Evolutionary conservation across 2,329 filamentous ascomycete genomes (phyloP), one percentile per base, ranked within the genome.

Genomic region (Cladosporium sphaerospermum): DNA sequence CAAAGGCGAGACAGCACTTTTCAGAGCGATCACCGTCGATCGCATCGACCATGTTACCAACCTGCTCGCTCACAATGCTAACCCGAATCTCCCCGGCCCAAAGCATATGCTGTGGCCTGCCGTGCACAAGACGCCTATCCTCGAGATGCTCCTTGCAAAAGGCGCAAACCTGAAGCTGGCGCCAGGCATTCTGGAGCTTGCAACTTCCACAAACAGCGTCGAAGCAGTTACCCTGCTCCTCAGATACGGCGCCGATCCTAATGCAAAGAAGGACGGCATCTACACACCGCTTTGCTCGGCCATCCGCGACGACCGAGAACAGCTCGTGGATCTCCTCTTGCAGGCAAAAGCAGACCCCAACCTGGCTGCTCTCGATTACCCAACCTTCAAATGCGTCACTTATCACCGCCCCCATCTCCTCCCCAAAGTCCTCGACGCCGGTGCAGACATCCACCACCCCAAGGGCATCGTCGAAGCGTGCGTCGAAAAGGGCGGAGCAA

Each of bases 281-380:
- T 87, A 84, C 67, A 86, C 84, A 0, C 83, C 84, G 0, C 72
- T 87, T 0, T 86, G 84, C 69, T 81, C 83, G 0, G 76, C 83
- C 0, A 86, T 87, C 57, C 81, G 84, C 18, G 84, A 87, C 66
- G 79, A 86, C 63, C 76, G 79, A 45, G 64, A 71, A 18, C 81
- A 85, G 11, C 81, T 87, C 36, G 75, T 87, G 46, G 71, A 78
- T 11, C 76, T 85, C 10, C 74, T 87, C 69, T 73, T 80, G 31
- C 69, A 70, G 41, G 72, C 76, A 32, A 74, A 73, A 7, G 78
- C 77, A 6, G 71, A 80, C 57, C 74, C 78, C 13, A 78, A 81
- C 55, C 63, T 75, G 16, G 76, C 76, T 6, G 81, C 82, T 0
- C 76, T 79, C 43, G 83, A 86, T 62, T 85, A 83, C 61, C 84